These are phyloP conservation scores for Digitaria exilis DNA, from an alignment of 202 grass and related monocot species.

Conservation along the genomic window DNA sequence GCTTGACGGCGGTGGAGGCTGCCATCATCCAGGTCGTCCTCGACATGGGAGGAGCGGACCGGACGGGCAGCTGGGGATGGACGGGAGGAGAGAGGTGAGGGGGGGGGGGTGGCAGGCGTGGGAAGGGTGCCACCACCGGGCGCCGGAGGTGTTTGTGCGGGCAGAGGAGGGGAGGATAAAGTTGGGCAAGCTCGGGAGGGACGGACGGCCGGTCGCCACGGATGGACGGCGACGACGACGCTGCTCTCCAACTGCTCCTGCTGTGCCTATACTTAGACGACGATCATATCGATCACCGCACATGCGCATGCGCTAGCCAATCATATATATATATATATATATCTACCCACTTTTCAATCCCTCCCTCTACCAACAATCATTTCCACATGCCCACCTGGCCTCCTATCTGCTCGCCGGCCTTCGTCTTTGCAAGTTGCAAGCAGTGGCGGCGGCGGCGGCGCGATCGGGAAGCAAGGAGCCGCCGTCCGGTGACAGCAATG, in stretches of 20 bases:
- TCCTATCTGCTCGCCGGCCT: too few relatives aligned
- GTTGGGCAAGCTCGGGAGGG: not conserved
- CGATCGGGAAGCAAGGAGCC: not conserved
- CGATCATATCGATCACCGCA: too few relatives aligned
- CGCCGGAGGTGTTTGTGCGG: constrained; percentile 18
- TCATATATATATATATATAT: too few relatives aligned
- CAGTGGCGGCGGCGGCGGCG: too few relatives aligned
- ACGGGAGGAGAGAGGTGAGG: too few relatives aligned
- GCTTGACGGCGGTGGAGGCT: not conserved
- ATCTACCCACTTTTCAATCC: too few relatives aligned
- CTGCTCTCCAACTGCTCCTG: too few relatives aligned
- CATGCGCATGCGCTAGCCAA: not conserved
- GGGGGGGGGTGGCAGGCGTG: not conserved
- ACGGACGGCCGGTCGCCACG: not conserved
- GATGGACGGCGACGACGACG: not conserved
- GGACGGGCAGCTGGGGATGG: too few relatives aligned
- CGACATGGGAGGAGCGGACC: not conserved
- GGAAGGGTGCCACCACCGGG: not conserved
- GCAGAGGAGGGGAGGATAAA: constrained; percentile 13
- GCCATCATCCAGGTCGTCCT: not conserved
- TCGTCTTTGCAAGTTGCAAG: too few relatives aligned
- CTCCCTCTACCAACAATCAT: too few relatives aligned
- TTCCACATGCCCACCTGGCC: constrained; percentile 7
- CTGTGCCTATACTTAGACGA: constrained; percentile 26
- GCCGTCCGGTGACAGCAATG: not conserved